Conservation (phyloP, 2,329 filamentous ascomycete genomes). For the Penicillium sp. region DNA sequence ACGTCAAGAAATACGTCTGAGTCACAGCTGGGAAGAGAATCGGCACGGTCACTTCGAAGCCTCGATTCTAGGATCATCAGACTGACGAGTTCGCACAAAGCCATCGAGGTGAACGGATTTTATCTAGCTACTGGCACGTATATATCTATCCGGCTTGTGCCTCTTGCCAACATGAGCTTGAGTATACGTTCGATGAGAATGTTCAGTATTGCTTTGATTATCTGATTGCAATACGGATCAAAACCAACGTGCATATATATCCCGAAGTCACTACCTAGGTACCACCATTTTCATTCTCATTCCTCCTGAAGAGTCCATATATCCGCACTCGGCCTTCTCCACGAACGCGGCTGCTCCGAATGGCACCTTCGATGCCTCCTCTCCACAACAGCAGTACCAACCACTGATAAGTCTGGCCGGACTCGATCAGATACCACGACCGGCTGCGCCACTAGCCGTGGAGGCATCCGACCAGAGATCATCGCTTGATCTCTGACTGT, state of each 20-base stretch:
- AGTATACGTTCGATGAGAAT: too few relatives aligned
- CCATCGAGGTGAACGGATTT: too few relatives aligned
- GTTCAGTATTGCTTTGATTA: too few relatives aligned
- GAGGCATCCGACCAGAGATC: slow-evolving; percentile 22
- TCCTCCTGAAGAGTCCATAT: slow-evolving; percentile 37
- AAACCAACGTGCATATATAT: background rate
- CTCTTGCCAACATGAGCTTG: too few relatives aligned
- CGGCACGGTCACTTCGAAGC: slow-evolving; percentile 10
- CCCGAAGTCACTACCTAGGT: background rate
- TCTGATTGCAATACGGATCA: background rate
- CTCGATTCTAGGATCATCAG: too few relatives aligned
- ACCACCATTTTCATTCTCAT: background rate
- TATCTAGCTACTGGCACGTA: too few relatives aligned
- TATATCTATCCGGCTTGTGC: too few relatives aligned
- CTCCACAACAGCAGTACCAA: slow-evolving; percentile 14
- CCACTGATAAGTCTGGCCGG: background rate
- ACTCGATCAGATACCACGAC: slow-evolving; percentile 2
- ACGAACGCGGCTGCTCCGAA: slow-evolving; percentile 36
- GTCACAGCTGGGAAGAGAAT: background rate
- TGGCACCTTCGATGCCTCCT: slow-evolving; percentile 35
- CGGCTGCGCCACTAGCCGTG: slow-evolving; percentile 1
- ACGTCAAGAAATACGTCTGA: slow-evolving; percentile 8
- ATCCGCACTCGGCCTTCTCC: slow-evolving; percentile 33
- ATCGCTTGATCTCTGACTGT: slow-evolving; percentile 15
- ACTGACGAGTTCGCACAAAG: too few relatives aligned